A percentile compares a stretch with the other conserved stretches of the same genome.
Conservation (phyloP, 2,329 filamentous ascomycete genomes). For the Penicillium concentricum region DNA sequence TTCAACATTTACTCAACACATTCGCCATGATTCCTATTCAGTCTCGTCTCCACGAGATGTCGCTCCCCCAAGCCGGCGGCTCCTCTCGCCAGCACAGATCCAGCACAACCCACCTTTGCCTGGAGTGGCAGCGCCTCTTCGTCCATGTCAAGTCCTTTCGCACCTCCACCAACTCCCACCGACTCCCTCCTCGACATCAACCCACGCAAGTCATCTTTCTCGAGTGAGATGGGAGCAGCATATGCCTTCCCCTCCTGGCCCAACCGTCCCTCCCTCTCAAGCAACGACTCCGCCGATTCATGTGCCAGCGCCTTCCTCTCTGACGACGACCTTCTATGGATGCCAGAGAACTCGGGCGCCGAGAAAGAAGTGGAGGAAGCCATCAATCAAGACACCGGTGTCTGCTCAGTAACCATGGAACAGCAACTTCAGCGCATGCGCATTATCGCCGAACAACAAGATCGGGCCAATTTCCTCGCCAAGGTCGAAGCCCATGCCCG, state of each 20-base stretch:
- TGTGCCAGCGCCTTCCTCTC: conserved; percentile 42
- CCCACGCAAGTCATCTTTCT: conserved; percentile 45
- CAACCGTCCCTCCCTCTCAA: conserved; percentile 40
- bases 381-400: conserved; percentile 22
- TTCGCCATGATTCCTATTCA: conserved; percentile 24
- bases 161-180: conserved; percentile 40
- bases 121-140: conserved; percentile 30
- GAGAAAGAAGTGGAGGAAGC: conserved; percentile 31
- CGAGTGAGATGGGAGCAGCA: conserved; percentile 38
- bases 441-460: conserved; percentile 37
- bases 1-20: not conserved
- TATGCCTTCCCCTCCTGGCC: conserved; percentile 48
- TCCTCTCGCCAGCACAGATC: conserved; percentile 24
- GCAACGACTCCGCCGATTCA: conserved; percentile 30
- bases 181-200: conserved; percentile 42
- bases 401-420: conserved; percentile 37
- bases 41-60: conserved; percentile 22
- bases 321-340: conserved; percentile 43
- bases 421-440: conserved; percentile 41
- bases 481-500: conserved; percentile 44
- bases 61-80: conserved; percentile 21
- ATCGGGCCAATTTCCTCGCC: conserved; percentile 39
- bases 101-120: conserved; percentile 22
- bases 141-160: conserved; percentile 34
- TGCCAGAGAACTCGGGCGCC: conserved; percentile 28